Conservation (phyloP, 2,329 filamentous ascomycete species). For the Phaeoacremonium minimum region DNA sequence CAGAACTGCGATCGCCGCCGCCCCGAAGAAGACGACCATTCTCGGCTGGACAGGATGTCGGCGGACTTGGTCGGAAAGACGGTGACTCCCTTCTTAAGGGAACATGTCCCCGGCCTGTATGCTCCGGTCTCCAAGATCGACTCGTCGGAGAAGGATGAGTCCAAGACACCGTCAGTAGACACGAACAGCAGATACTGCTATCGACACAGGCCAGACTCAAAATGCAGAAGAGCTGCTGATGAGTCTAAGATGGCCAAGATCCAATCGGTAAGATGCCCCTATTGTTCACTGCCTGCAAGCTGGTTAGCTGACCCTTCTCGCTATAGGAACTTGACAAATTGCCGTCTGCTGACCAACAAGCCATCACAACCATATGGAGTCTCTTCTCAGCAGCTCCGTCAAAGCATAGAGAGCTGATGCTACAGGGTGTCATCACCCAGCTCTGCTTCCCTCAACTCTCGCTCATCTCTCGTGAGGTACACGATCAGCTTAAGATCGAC, state of each 20-base stretch:
- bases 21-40: conserved; percentile 42
- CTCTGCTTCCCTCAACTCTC: conserved; percentile 98
- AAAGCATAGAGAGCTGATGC: conserved; percentile 92
- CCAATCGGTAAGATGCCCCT: conserved; percentile 62
- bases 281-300: conserved; percentile 3
- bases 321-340: conserved; percentile 74
- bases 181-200: conserved; percentile 93
- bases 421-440: conserved; percentile 92
- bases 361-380: conserved; percentile 96
- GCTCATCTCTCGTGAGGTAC: conserved; percentile 83
- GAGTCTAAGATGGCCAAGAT: conserved; percentile 95
- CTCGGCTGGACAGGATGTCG: conserved; percentile 52
- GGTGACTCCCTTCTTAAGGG: conserved; percentile 81
- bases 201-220: conserved; percentile 86
- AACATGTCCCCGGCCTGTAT: conserved; percentile 87
- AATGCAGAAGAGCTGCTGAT: conserved; percentile 88
- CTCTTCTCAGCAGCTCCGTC: conserved; percentile 92
- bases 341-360: conserved; percentile 82
- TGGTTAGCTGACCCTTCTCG: conserved; percentile 16
- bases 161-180: conserved; percentile 43
- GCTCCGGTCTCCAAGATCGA: conserved; percentile 63
- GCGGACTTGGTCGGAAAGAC: conserved; percentile 70
- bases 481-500: conserved; percentile 95
- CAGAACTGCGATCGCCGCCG: conserved; percentile 48
- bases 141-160: conserved; percentile 33